These are phyloP conservation scores for Adenanthera pavonina DNA, from an alignment of 306 rosid species.

Conservation along the genomic window DNA sequence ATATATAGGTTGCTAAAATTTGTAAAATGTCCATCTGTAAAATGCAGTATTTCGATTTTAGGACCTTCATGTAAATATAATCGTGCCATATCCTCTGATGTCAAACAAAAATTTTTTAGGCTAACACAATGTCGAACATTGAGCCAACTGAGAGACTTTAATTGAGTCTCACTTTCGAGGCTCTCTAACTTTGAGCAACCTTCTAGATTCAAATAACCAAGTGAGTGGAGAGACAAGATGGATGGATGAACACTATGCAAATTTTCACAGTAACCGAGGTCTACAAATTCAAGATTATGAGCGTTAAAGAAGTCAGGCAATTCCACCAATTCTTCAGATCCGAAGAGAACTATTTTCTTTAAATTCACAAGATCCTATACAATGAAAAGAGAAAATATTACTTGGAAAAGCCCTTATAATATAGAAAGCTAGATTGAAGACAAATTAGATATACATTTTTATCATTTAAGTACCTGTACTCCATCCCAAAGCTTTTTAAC, in stretches of 20 bases:
- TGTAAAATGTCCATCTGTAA: not conserved
- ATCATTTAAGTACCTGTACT: not conserved
- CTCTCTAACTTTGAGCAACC: rapidly evolving
- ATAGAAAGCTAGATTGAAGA: not conserved
- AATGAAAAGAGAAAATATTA: not conserved
- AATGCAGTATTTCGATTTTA: not conserved
- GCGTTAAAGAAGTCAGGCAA: not conserved
- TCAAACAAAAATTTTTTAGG: not conserved
- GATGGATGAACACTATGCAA: not conserved
- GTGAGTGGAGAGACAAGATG: not conserved
- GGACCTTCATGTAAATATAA: too few species aligned
- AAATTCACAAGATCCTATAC: not conserved
- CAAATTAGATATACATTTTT: not conserved
- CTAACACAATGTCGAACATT: rapidly evolving
- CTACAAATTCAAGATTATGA: not conserved
- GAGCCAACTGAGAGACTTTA: not conserved
- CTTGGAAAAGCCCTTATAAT: not conserved
- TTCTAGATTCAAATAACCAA: not conserved
- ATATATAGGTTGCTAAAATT: not conserved
- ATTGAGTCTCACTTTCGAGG: not conserved
- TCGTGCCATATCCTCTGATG: not conserved
- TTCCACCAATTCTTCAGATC: rapidly evolving
- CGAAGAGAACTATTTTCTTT: not conserved
- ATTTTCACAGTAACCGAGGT: rapidly evolving
- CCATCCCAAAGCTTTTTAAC: not conserved